phyloP scores from a whole-genome alignment of 805 yeast species.

The Yamadazyma kitorensis region DNA sequence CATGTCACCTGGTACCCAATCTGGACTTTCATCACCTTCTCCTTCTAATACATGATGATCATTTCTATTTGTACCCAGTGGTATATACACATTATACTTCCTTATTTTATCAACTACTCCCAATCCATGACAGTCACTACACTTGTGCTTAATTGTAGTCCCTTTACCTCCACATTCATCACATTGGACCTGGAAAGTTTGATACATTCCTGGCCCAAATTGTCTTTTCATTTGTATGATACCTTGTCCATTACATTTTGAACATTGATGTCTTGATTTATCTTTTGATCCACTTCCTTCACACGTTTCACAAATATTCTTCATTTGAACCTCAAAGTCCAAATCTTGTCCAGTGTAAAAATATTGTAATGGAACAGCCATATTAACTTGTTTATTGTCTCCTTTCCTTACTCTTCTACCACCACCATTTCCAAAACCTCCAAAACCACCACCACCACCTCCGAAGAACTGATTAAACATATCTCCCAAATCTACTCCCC shows the following conservation, averaged over 20 bases:
- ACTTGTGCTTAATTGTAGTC: constrained; percentile 55
- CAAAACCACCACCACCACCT: constrained; percentile 30
- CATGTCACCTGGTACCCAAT: constrained; percentile 78
- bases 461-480: constrained; percentile 50
- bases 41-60: constrained; percentile 60
- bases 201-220: constrained; percentile 88
- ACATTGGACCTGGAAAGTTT: constrained; percentile 77
- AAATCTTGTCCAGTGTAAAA: constrained; percentile 67
- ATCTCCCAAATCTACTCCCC: constrained; percentile 45
- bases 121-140: constrained; percentile 68
- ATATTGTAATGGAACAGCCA: constrained; percentile 59
- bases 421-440: constrained; percentile 12
- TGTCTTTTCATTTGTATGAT: constrained; percentile 62
- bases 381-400: constrained; percentile 53
- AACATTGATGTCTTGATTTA: constrained; percentile 64
- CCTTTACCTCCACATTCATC: constrained; percentile 82
- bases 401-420: constrained; percentile 54
- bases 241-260: constrained; percentile 75
- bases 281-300: constrained; percentile 85
- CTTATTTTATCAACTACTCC: constrained; percentile 59
- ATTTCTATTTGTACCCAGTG: constrained; percentile 68
- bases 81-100: constrained; percentile 57
- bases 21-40: constrained; percentile 84
- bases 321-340: constrained; percentile 63
- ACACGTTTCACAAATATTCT: constrained; percentile 74